These are phyloP conservation scores for Daldinia concentrica DNA, from an alignment of 495 filamentous ascomycete genomes.

Conservation along the genomic window DNA sequence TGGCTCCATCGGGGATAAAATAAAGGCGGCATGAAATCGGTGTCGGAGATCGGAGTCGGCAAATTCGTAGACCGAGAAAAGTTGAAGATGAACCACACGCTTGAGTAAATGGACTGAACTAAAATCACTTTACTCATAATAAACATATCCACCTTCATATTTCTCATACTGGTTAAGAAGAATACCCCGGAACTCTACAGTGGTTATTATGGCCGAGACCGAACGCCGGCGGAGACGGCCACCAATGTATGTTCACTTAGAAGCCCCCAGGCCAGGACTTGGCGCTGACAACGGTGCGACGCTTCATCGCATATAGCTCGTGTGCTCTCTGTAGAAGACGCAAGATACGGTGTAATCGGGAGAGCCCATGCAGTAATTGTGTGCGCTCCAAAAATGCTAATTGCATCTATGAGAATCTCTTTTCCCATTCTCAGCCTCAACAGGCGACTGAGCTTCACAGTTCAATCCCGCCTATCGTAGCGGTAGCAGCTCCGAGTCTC, in stretches of 20 bases:
- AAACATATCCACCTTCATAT: conserved; percentile 15
- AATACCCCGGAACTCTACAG: neutral
- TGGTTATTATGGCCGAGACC: conserved; percentile 45
- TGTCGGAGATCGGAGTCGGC: conserved; percentile 19
- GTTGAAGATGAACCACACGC: neutral
- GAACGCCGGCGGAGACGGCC: conserved; percentile 59
- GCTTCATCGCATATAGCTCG: conserved; percentile 48
- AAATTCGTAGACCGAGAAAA: conserved; percentile 16
- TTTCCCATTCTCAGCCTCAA: conserved; percentile 20
- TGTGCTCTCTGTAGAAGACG: conserved; percentile 58
- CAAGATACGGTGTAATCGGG: conserved; percentile 63
- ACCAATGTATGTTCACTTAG: conserved; percentile 51
- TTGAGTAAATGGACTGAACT: neutral
- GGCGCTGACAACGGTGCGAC: conserved; percentile 14
- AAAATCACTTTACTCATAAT: conserved; percentile 1
- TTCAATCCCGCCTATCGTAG: conserved; percentile 4
- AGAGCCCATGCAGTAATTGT: conserved; percentile 62
- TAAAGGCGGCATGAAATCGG: neutral
- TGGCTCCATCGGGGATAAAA: conserved; percentile 13
- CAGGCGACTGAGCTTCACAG: conserved; percentile 11
- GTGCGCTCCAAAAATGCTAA: conserved; percentile 55
- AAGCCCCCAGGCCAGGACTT: conserved; percentile 13
- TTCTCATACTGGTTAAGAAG: neutral
- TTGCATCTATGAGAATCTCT: conserved; percentile 51
- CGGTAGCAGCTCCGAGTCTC: conserved; percentile 13